A percentile compares a stretch with the other conserved stretches of the same genome.
Conservation (phyloP, 352 stramenopile species). For the Globisporangium middletonii region DNA sequence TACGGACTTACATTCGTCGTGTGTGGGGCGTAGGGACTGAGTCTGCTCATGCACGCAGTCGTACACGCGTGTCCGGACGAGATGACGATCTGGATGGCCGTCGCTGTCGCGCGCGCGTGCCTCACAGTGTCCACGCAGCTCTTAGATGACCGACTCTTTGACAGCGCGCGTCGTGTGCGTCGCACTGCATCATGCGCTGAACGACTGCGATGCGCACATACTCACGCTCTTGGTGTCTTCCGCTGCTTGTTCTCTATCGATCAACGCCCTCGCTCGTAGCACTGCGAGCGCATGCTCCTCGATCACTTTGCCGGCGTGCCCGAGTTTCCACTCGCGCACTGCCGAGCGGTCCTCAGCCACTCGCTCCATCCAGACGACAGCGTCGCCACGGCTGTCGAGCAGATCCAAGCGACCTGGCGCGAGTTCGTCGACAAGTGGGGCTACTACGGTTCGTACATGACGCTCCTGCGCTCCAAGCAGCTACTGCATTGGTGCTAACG, state of each 20-base stretch:
- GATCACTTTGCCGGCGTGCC: constrained; percentile 57
- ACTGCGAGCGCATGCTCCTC: constrained; percentile 36
- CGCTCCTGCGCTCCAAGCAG: background rate
- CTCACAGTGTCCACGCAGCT: constrained; percentile 21
- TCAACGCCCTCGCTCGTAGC: constrained; percentile 13
- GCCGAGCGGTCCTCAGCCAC: constrained; percentile 20
- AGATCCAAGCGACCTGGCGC: constrained; percentile 33
- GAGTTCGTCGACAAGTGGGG: constrained; percentile 60
- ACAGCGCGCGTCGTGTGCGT: constrained; percentile 49
- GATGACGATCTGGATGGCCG: constrained; percentile 49
- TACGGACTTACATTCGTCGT: background rate
- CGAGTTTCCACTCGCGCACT: constrained; percentile 45
- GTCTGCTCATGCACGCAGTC: constrained; percentile 37
- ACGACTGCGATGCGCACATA: background rate
- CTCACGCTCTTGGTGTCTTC: background rate
- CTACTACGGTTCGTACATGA: constrained; percentile 31
- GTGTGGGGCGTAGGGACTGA: constrained; percentile 20
- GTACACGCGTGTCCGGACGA: constrained; percentile 35
- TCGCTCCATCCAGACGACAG: constrained; percentile 2
- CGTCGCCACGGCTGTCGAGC: constrained; percentile 10
- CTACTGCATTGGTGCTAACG: too few relatives aligned
- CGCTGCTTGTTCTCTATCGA: background rate
- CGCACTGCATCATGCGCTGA: background rate
- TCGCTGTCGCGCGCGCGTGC: constrained; percentile 29
- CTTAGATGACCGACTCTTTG: constrained; percentile 27